Base-by-base conservation (phyloP, 2,329 filamentous ascomycete genomes). In the Sporothrix mexicana region DNA sequence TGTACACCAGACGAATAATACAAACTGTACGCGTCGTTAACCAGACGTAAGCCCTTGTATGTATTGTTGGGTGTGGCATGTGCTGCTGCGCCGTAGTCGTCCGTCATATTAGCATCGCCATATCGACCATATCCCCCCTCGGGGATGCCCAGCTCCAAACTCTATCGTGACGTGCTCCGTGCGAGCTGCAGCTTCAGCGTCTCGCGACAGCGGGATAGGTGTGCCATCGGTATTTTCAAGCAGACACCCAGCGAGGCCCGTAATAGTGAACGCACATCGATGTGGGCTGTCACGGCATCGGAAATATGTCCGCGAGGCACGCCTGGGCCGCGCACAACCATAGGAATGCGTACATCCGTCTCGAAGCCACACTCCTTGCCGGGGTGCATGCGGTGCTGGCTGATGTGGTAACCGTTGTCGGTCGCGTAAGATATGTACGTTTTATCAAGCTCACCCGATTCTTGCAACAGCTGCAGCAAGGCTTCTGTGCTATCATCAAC, bases 1-100 rank as follows among this genome's bases (percentile, higher is more conserved):
- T 8, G 82, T 91, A 76, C 91, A 93, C 90, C 90, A 92, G 0
- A 91, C 88, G 0, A 86, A 76, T 92, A 92, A 74, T 89, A 88
- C 9, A 92, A 78, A 76, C 85, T 88, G 76, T 91, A 92, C 9
- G 81, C 80, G 2, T 84, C 78, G 0, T 84, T 80, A 3, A 88
- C 81, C 2, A 91, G 78, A 17, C 88, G 84, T 17, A 90, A 74
- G 0, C 83, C 84, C 79, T 91, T 91, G 82, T 90, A 91, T 0
- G 88, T 90, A 74, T 90, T 90, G 71, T 84, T 83, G 36, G 55
- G 55, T 7, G 55, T 23, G 55, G 66, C n/a, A n/a, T 36, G 5
- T 4, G 69, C 45, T 1, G 53, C n/a, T 1, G 49, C 41, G 6
- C 49, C 47, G 15, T 49, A 51, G 45, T 55, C 70, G 1, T 72